Base-by-base conservation (phyloP, 2,329 filamentous ascomycete genomes). In the Cercospora zeina region DNA sequence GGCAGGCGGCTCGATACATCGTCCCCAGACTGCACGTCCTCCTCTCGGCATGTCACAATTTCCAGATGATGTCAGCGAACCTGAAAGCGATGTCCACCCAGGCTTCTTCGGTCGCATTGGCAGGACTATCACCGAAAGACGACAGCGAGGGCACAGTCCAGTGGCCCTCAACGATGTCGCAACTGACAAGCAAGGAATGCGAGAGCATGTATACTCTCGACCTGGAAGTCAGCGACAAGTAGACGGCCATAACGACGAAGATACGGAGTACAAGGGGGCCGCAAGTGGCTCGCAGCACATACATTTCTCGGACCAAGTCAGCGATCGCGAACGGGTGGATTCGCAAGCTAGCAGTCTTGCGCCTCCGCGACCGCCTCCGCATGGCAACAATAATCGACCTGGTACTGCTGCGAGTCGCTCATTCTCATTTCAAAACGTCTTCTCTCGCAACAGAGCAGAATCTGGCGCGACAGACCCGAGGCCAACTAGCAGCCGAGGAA, bases 391-490 rank as follows among this genome's bases (percentile, higher is more conserved):
- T 37, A 47, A 58, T 2, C 31, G 53, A 42, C 53, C 61, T 4
- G 30, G 27, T 21, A 58, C 56, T 16, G 47, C 53, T 53, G 85
- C 89, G 10, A 84, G 91, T 63, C 90, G 93, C 63, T 91, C 96
- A 73, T 99, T 97, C 77, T 96, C 90, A 16, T 97, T 97, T 81
- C 89, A 93, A 67, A 91, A 89, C 67, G 86, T 96, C 57, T 95
- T 97, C 76, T 79, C 80, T 63, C 83, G 87, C 54, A 78, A 81
- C 67, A 80, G 80, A 63, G 65, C 67, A 37, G 36, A 70, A n/a
- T 64, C 66, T 4, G 63, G 58, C 27, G 64, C 64, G 7, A 65
- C 64, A n/a, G 66, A 67, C n/a, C 49, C 65, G 4, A 69, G 75
- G 10, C 74, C 75, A 1, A 64, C 70, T n/a, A 73, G 70, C 31